Evolutionary conservation across 192 early-diverging fungal species (phyloP).

Genomic region (Coemansia sp.): DNA sequence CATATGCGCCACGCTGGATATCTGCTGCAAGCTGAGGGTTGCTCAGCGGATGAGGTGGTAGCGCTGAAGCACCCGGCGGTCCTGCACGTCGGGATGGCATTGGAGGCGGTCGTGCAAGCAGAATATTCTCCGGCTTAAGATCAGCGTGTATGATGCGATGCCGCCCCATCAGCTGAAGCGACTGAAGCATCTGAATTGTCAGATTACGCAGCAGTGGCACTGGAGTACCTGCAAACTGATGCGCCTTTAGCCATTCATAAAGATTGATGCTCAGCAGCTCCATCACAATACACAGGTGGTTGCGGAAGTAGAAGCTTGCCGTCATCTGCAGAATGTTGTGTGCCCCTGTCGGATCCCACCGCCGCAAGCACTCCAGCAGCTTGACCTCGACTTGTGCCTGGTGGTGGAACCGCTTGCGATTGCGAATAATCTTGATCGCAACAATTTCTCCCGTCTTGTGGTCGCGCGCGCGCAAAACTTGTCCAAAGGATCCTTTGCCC

Average conservation of each 20-base stretch:
- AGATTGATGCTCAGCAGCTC: slow-evolving; percentile 93
- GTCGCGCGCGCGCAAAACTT: slow-evolving; percentile 91
- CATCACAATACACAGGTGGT: slow-evolving; percentile 92
- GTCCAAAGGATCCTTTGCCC: slow-evolving; percentile 95
- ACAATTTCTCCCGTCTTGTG: slow-evolving; percentile 85
- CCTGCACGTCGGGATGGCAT: slow-evolving; percentile 36
- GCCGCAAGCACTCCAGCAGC: slow-evolving; percentile 80
- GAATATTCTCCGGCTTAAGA: slow-evolving; percentile 94
- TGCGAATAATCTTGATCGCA: slow-evolving; percentile 93
- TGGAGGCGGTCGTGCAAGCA: slow-evolving; percentile 68
- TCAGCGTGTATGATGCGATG: slow-evolving; percentile 92
- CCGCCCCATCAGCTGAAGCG: slow-evolving; percentile 67
- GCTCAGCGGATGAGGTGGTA: slow-evolving; percentile 36
- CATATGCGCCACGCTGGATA: slow-evolving; percentile 48
- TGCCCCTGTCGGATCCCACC: slow-evolving; percentile 79
- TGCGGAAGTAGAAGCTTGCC: slow-evolving; percentile 91
- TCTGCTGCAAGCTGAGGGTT: slow-evolving; percentile 40
- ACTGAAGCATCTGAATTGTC: slow-evolving; percentile 79
- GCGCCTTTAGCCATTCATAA: slow-evolving; percentile 95
- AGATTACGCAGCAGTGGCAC: slow-evolving; percentile 54
- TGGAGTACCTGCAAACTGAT: slow-evolving; percentile 79
- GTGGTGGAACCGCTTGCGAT: slow-evolving; percentile 94
- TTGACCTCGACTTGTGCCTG: slow-evolving; percentile 94
- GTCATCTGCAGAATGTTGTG: slow-evolving; percentile 86
- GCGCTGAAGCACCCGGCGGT: slow-evolving; percentile 19